Evolutionary conservation across 2,329 filamentous ascomycete genomes (phyloP).

Genomic region (Ophiocordyceps australis): DNA sequence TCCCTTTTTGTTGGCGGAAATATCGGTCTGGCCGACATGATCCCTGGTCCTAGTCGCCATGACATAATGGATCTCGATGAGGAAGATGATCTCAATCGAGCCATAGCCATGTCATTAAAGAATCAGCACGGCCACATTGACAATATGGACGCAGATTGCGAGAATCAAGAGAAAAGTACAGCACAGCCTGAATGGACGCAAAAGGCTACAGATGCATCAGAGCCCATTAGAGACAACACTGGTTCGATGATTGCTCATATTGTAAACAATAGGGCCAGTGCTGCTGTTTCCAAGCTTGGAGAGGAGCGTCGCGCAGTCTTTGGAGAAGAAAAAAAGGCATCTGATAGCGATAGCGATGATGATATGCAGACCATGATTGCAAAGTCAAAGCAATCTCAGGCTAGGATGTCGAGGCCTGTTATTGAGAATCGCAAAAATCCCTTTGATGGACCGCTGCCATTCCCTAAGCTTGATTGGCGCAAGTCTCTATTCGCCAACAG

Average conservation of each 20-base stretch:
- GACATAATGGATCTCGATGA: slow-evolving; percentile 19
- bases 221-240: slow-evolving; percentile 29
- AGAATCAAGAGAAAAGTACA: slow-evolving; percentile 30
- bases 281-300: slow-evolving; percentile 28
- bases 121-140: slow-evolving; percentile 32
- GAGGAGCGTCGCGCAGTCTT: no score
- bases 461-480: slow-evolving; percentile 66
- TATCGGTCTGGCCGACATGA: slow-evolving; percentile 6
- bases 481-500: slow-evolving; percentile 36
- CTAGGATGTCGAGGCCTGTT: slow-evolving; percentile 17
- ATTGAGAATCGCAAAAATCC: slow-evolving; percentile 39
- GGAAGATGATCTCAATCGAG: slow-evolving; percentile 51
- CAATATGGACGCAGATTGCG: slow-evolving; percentile 17
- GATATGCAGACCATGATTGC: slow-evolving; percentile 63
- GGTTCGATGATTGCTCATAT: slow-evolving; percentile 52
- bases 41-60: slow-evolving; percentile 13
- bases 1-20: slow-evolving; percentile 27
- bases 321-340: no score
- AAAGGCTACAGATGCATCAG: slow-evolving; percentile 27
- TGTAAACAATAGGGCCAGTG: slow-evolving; percentile 55
- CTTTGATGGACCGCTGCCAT: slow-evolving; percentile 70
- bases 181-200: slow-evolving; percentile 34
- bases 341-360: slow-evolving; percentile 56
- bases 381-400: slow-evolving; percentile 46
- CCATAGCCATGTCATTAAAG: slow-evolving; percentile 72